phyloP scores from a whole-genome alignment of 2,329 filamentous ascomycete genomes.

The Paradendryphiella salina region DNA sequence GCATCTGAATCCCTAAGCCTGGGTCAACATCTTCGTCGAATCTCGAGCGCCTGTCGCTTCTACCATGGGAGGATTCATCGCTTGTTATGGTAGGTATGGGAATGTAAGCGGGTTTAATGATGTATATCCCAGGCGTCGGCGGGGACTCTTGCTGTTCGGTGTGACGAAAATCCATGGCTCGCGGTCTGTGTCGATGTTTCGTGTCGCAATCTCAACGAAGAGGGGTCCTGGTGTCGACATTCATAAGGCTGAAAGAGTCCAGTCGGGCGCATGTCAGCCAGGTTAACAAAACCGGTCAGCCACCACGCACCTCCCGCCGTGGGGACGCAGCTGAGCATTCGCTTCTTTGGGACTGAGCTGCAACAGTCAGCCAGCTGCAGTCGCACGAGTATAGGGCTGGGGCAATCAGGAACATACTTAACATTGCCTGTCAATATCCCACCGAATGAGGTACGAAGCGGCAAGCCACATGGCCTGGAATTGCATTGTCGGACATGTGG shows the following conservation, averaged over 20 bases:
- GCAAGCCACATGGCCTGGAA: slow-evolving; percentile 11
- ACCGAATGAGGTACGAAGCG: slow-evolving; percentile 7
- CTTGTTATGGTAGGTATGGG: slow-evolving; percentile 22
- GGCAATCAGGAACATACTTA: slow-evolving; percentile 13
- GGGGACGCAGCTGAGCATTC: slow-evolving; percentile 14
- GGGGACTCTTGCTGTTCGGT: slow-evolving; percentile 18
- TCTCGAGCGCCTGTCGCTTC: slow-evolving; percentile 18
- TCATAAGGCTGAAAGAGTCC: neutral
- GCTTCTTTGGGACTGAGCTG: slow-evolving; percentile 19
- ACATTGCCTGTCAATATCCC: neutral
- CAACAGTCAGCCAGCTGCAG: slow-evolving; percentile 19
- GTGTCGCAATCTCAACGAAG: neutral
- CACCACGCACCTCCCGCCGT: neutral
- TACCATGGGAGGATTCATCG: slow-evolving; percentile 18
- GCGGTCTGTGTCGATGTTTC: neutral
- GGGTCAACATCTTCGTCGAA: slow-evolving; percentile 25
- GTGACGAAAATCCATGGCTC: slow-evolving; percentile 10
- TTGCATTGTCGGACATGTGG: slow-evolving; percentile 2
- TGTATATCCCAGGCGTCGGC: slow-evolving; percentile 23
- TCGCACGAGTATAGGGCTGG: slow-evolving; percentile 15
- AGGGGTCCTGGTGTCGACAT: neutral
- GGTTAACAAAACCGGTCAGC: neutral
- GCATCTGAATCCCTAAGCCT: slow-evolving; percentile 37
- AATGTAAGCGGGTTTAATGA: slow-evolving; percentile 22
- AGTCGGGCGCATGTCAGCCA: neutral